Evolutionary conservation across 1,284 basidiomycete genomes (phyloP).

Genomic region (Phellinidium pouzarii): DNA sequence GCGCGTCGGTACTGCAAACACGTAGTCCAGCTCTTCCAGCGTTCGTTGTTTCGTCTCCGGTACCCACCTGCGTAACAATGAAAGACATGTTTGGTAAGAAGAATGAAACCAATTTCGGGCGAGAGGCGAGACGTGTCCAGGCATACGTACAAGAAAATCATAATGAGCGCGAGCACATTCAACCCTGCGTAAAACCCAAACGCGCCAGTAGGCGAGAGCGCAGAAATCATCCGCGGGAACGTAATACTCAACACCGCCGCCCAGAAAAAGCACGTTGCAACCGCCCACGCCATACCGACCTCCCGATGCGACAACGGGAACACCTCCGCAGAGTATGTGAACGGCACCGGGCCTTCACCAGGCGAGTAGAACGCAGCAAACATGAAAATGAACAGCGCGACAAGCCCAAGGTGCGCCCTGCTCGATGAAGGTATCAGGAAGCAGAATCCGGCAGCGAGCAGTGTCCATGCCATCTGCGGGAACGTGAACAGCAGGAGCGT

Average conservation of each 20-base stretch:
- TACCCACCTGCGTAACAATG: no score
- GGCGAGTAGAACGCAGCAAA: constrained; percentile 54
- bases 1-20: constrained; percentile 60
- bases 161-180: constrained; percentile 42
- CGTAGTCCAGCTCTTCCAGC: constrained; percentile 52
- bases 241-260: constrained; percentile 50
- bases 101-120: no score
- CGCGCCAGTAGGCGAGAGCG: constrained; percentile 39
- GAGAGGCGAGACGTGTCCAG: no score
- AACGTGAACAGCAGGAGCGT: constrained; percentile 52
- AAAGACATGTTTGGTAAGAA: constrained; percentile 43
- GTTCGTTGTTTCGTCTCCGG: constrained; percentile 67
- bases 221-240: constrained; percentile 49
- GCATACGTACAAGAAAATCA: constrained; percentile 49
- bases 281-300: constrained; percentile 47
- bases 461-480: constrained; percentile 51
- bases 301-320: constrained; percentile 56
- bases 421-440: constrained; percentile 41
- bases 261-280: constrained; percentile 45
- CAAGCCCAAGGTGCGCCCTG: constrained; percentile 36
- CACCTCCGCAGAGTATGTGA: constrained; percentile 56
- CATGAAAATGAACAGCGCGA: constrained; percentile 53
- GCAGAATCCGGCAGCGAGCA: constrained; percentile 54
- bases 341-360: constrained; percentile 70
- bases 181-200: constrained; percentile 52